These are phyloP conservation scores for Gentiana dahurica DNA, from an alignment of 257 asterid species.

Conservation along the genomic window DNA sequence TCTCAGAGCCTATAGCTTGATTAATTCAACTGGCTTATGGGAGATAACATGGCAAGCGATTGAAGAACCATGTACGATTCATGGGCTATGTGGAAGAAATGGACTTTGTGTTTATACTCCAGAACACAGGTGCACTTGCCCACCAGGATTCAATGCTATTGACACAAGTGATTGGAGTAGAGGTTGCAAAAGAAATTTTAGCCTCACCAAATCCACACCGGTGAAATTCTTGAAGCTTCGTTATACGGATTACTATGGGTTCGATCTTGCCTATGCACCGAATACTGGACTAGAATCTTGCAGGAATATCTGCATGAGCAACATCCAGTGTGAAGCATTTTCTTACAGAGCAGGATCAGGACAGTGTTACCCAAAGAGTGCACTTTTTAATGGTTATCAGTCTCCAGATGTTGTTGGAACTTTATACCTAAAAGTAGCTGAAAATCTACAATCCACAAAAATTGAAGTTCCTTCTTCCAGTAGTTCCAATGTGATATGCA, in stretches of 20 bases:
- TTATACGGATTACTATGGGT: slow-evolving; percentile 28
- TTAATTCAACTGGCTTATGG: slow-evolving; percentile 14
- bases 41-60: slow-evolving; percentile 26
- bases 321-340: slow-evolving; percentile 29
- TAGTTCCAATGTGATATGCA: slow-evolving; percentile 7
- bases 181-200: slow-evolving; percentile 30
- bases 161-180: slow-evolving; percentile 23
- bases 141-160: slow-evolving; percentile 25
- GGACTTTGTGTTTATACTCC: slow-evolving; percentile 17
- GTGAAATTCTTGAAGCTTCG: slow-evolving; percentile 11
- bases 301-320: slow-evolving; percentile 13
- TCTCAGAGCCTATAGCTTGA: slow-evolving; percentile 24
- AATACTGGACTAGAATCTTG: slow-evolving; percentile 12
- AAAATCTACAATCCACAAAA: neutral
- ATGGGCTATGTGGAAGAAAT: slow-evolving; percentile 35
- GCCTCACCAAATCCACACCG: slow-evolving; percentile 3
- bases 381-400: slow-evolving; percentile 22
- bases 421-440: slow-evolving; percentile 19
- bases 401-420: slow-evolving; percentile 1
- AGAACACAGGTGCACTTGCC: slow-evolving; percentile 25
- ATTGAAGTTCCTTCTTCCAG: neutral
- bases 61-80: slow-evolving; percentile 15
- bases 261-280: slow-evolving; percentile 16
- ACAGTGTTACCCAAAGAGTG: slow-evolving; percentile 13
- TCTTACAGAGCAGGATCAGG: slow-evolving; percentile 7